phyloP scores from a whole-genome alignment of 306 rosid species.

The Casuarina cunninghamiana region DNA sequence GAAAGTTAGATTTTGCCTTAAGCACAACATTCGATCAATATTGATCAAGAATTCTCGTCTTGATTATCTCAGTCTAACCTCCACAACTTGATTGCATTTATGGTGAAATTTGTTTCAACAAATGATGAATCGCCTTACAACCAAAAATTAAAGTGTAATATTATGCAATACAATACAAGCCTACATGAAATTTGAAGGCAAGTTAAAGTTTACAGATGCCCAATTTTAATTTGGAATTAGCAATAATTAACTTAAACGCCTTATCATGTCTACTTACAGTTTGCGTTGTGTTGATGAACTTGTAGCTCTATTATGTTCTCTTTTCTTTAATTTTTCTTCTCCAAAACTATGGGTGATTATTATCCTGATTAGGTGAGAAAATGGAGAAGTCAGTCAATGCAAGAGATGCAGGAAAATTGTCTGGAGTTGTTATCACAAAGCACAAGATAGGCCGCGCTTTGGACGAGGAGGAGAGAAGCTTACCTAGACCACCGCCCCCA shows the following conservation, averaged over 20 bases:
- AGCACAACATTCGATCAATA: no score
- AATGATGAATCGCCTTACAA: background rate
- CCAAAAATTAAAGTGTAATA: background rate
- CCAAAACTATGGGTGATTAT: background rate
- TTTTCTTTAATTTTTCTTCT: background rate
- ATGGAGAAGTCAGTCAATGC: background rate
- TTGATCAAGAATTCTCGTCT: background rate
- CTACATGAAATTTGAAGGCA: no score
- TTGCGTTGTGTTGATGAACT: background rate
- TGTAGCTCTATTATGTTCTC: fast-evolving
- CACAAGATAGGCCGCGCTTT: no score
- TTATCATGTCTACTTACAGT: background rate
- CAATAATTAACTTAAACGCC: no score
- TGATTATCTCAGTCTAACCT: background rate
- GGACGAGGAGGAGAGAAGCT: no score
- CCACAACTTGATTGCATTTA: no score
- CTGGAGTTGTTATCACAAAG: no score
- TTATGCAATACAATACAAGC: no score
- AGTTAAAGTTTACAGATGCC: no score
- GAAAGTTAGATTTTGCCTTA: no score
- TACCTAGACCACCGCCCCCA: no score
- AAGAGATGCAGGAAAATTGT: background rate
- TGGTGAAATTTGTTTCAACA: background rate
- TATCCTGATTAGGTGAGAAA: background rate
- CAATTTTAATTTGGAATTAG: no score